Conservation (phyloP, 345 rosid species). For the Bruguiera gymnorhiza region DNA sequence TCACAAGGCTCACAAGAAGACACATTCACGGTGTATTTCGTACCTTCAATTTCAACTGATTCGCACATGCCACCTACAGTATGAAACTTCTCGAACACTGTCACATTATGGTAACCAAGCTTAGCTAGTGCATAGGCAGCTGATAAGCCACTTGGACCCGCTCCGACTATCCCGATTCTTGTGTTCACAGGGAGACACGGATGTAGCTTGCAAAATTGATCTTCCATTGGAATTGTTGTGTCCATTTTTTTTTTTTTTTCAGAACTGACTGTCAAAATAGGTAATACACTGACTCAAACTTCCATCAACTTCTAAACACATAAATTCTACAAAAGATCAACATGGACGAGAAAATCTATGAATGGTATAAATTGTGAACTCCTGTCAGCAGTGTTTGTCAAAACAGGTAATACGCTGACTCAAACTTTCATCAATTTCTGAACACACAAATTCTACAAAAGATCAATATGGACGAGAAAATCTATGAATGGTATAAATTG, state of each 20-base stretch:
- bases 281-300: not conserved
- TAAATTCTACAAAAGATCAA: not conserved
- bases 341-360: not conserved
- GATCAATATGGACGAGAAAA: not conserved
- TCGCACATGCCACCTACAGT: slow-evolving; percentile 71
- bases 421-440: not conserved
- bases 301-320: slow-evolving; percentile 1
- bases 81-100: slow-evolving; percentile 56
- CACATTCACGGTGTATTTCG: not conserved
- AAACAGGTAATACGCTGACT: not conserved
- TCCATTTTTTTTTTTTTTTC: slow-evolving; percentile 33
- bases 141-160: slow-evolving; percentile 67
- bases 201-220: slow-evolving; percentile 56
- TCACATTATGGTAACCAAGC: slow-evolving; percentile 56
- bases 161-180: slow-evolving; percentile 59
- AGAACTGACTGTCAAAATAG: slow-evolving; percentile 17
- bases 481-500: not conserved
- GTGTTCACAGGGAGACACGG: slow-evolving; percentile 50
- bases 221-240: slow-evolving; percentile 38
- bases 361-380: not conserved
- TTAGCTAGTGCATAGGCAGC: slow-evolving; percentile 59
- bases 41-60: slow-evolving; percentile 66
- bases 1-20: not conserved
- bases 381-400: not conserved
- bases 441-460: not conserved